Evolutionary conservation across 2,329 filamentous ascomycete genomes (phyloP).

Genomic region (Cladorrhinum sp.): DNA sequence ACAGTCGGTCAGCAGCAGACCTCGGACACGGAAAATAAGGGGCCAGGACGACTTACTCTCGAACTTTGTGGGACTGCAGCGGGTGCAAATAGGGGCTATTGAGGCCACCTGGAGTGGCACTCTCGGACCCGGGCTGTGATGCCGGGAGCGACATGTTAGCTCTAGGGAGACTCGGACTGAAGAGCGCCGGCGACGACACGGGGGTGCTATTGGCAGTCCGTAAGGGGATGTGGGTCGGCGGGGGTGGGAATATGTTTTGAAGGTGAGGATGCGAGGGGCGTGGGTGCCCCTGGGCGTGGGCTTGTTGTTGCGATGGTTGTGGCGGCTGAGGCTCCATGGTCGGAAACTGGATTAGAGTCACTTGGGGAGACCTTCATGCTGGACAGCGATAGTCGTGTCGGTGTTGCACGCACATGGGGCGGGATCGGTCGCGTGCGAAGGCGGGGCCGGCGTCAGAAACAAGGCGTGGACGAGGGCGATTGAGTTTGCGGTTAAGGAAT

Average conservation of each 20-base stretch:
- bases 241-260: conserved; percentile 36
- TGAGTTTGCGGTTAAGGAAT: conserved; percentile 18
- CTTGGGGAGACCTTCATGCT: conserved; percentile 27
- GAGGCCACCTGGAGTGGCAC: conserved; percentile 49
- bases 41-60: conserved; percentile 60
- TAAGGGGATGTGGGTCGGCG: conserved; percentile 40
- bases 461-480: conserved; percentile 7
- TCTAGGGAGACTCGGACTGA: conserved; percentile 50
- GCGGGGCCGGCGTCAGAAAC: neutral
- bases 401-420: conserved; percentile 5
- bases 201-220: conserved; percentile 56
- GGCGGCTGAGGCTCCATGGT: conserved; percentile 29
- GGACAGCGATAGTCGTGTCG: conserved; percentile 8
- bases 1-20: neutral
- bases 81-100: conserved; percentile 66
- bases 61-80: conserved; percentile 68
- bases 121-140: conserved; percentile 50
- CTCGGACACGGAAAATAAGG: neutral
- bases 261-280: conserved; percentile 34
- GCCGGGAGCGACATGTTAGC: conserved; percentile 38
- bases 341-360: conserved; percentile 20
- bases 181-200: conserved; percentile 59
- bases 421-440: conserved; percentile 11
- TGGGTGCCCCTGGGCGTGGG: conserved; percentile 4
- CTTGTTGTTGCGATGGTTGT: conserved; percentile 12